Percentiles rank a stretch among this genome's conserved stretches.
Evolutionary conservation across 306 rosid genomes (phyloP).

Genomic region (Prunus armeniaca): DNA sequence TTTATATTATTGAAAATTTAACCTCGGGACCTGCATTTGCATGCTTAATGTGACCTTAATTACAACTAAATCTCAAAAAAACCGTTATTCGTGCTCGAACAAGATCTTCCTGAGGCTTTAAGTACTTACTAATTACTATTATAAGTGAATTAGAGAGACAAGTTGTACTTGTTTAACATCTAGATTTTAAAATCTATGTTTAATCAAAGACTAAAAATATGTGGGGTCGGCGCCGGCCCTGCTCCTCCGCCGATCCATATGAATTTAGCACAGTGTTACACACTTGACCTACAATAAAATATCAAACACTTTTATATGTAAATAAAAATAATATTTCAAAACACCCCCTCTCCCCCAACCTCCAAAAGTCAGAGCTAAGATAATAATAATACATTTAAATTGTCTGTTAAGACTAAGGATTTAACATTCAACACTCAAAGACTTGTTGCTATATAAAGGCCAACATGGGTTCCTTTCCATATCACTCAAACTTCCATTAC

Average conservation of each 20-base stretch:
- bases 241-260: constrained; percentile 19
- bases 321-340: background rate
- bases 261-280: background rate
- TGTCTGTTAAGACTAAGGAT: background rate
- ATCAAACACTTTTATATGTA: background rate
- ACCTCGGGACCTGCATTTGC: background rate
- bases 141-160: background rate
- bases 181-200: background rate
- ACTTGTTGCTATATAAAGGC: background rate
- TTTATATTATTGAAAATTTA: too few species aligned
- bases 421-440: background rate
- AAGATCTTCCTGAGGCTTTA: constrained; percentile 2
- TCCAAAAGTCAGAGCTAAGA: constrained; percentile 15
- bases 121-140: background rate
- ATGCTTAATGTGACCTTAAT: background rate
- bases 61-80: background rate
- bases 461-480: background rate
- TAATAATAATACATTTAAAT: background rate
- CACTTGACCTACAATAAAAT: background rate
- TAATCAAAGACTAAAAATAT: background rate
- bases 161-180: constrained; percentile 3
- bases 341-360: background rate
- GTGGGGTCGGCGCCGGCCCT: constrained; percentile 76
- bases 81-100: background rate
- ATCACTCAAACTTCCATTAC: background rate